Base-by-base conservation (phyloP, 345 rosid species). In the Eucalyptus cladocalyx region DNA sequence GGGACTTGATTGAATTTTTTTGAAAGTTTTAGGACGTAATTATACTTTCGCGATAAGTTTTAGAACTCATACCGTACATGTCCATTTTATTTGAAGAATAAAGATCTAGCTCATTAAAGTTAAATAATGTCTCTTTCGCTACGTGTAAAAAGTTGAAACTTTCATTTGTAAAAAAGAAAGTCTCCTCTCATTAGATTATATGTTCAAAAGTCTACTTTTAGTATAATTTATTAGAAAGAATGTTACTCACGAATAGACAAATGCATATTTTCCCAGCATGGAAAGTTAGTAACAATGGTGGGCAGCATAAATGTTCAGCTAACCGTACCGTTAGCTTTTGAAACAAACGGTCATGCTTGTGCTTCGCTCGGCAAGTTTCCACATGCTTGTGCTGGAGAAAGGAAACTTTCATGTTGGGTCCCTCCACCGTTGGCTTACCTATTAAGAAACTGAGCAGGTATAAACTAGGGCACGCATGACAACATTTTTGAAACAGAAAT, bases 21-120 rank as follows among this genome's bases (percentile, higher is more conserved):
- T 3, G 0, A 18, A 51, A 51, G 0, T 18, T 51, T 51, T 51
- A 18, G 23, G 9, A 3, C 0, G 7, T 51, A 3, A 51, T 51
- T 3, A 7, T 2, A 18, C 2, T 51, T 18, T 51, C 2, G 0
- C 2, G 1, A 51, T 51, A 51, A 18, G 2, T 51, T 51, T 51
- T 18, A 51, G 9, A 1, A 18, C 56, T 51, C 2, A 0, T 18
- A 18, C 2, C 0, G 0, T 18, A 51, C 56, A 51, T 51, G 23
- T 18, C 56, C 56, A 8, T 51, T 51, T 51, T 51, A 28, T 28
- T 60, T 62, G 17, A 30, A 62, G 37, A 62, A n/a, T 37, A n/a
- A 65, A 65, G 76, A 13, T n/a, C 34, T 37, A 65, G 5, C 76
- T n/a, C 76, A n/a, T 7, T n/a, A 65, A n/a, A 65, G 76, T n/a